Base-by-base conservation (phyloP, 1,139 yeast species). In the Yamadazyma dendronema region DNA sequence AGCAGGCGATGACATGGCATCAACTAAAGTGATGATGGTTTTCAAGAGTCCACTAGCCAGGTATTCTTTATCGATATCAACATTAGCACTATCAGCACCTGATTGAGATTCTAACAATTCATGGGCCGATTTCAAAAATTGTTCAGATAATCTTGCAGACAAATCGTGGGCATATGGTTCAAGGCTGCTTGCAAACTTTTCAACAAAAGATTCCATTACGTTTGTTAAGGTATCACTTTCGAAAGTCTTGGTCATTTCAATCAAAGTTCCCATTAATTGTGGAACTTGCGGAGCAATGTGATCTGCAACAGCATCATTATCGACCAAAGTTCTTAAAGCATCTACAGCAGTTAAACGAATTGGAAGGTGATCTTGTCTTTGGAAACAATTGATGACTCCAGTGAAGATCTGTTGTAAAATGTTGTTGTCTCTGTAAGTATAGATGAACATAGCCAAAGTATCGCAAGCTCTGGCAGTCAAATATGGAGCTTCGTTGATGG, bases 391-490 rank as follows among this genome's bases (percentile, higher is more conserved):
- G 30, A 70, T 67, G 21, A 73, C 65, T 3, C 67, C 74, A 39
- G 67, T 67, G 55, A 70, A 75, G 17, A 75, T 62, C 16, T 62
- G 64, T 40, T 70, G 68, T 44, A 74, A 62, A 3, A 72, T 62
- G 31, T 61, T 54, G 36, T 57, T 54, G 44, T 74, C 77, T 21
- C 56, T 49, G 45, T 68, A 75, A 28, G 59, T 57, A 34, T 57
- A 56, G 46, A 65, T 62, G 40, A 73, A 70, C 59, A 72, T 62
- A 4, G 80, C 75, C 37, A 76, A 54, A 9, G 79, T 72, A 47
- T 75, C 81, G 54, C 80, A 74, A 14, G 81, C 79, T 50, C 81
- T 62, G 2, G 80, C 78, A 28, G 77, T 70, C 40, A 77, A 62
- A 72, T 74, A 77, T 16, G 76, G 75, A 22, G 62, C 54, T 19